Percentiles rank a stretch among this genome's conserved stretches.
Evolutionary conservation across 345 rosid genomes (phyloP).

Genomic region (Conringia planisiliqua): DNA sequence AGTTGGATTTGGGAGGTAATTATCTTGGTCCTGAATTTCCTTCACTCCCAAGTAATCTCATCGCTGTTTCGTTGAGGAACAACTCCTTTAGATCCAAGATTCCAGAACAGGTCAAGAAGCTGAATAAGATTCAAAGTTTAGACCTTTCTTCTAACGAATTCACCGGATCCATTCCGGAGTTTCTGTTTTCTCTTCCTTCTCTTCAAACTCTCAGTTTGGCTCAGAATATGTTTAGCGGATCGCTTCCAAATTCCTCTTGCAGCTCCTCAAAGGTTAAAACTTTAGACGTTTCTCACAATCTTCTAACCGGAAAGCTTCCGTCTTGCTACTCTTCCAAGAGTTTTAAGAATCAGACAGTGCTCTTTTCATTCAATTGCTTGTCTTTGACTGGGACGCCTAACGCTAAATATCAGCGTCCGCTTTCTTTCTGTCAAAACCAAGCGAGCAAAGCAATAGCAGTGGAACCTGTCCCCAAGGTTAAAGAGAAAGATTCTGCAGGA

Average conservation of each 20-base stretch:
- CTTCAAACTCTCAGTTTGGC: conserved; percentile 52
- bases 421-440: conserved; percentile 65
- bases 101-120: conserved; percentile 42
- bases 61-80: conserved; percentile 43
- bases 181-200: conserved; percentile 57
- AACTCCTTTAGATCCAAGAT: conserved; percentile 66
- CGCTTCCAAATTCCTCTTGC: conserved; percentile 56
- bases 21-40: conserved; percentile 65
- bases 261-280: conserved; percentile 40
- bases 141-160: conserved; percentile 63
- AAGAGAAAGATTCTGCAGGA: conserved; percentile 35
- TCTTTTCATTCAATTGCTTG: conserved; percentile 77
- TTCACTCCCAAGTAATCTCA: conserved; percentile 44
- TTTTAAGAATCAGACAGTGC: conserved; percentile 49
- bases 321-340: conserved; percentile 45
- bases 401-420: conserved; percentile 58
- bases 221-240: conserved; percentile 53
- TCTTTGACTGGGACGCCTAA: conserved; percentile 39
- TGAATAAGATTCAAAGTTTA: conserved; percentile 46
- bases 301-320: conserved; percentile 67
- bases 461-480: conserved; percentile 40
- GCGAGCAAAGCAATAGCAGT: conserved; percentile 82
- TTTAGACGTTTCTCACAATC: conserved; percentile 68
- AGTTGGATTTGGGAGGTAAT: conserved; percentile 59
- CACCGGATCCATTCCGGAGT: conserved; percentile 55